Evolutionary conservation across 2,329 filamentous ascomycete species (phyloP), one percentile per base, ranked within the genome.

Genomic region (Fusarium succisae): DNA sequence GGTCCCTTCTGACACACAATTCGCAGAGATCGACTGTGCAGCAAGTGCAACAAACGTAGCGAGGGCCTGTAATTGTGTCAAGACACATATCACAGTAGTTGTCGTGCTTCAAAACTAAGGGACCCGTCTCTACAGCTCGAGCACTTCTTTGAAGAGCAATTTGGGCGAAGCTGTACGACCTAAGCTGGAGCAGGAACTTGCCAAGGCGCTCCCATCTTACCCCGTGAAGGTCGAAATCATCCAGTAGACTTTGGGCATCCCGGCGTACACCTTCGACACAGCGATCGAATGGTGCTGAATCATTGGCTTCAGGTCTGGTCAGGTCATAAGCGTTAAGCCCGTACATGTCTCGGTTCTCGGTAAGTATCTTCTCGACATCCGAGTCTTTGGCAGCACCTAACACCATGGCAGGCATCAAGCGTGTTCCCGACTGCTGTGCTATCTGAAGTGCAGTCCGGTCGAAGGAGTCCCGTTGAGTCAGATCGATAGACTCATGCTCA

Each of bases 1-100:
- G 51, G 14, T 57, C 53, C 38, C 54, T 24, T n/a, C 15, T 38
- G 6, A 69, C 45, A 8, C 62, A 77, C 14, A n/a, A 18, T 18
- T 43, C 12, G n/a, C 70, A 62, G 15, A 73, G 48, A 13, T 75
- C 64, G 11, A 53, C 63, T 35, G 47, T 55, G 44, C 61, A 74
- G 56, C 62, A 69, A 7, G 47, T 57, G 50, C 30, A 64, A 26
- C 64, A 70, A 17, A 68, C 66, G n/a, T 61, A 62, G 3, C 68
- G 47, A 26, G 68, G 41, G 9, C 47, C 47, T 18, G 24, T 11
- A 22, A 70, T 68, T 3, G 44, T 44, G 4, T 55, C 48, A 24
- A 76, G 62, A 26, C 71, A 76, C 22, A 69, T 57, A 17, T 59
- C 66, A 10, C 68, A 77, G 22, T 58, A 47, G 10, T 56, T 61